Evolutionary conservation across 352 stramenopile species (phyloP).

Genomic region (Blastocystis sp.): DNA sequence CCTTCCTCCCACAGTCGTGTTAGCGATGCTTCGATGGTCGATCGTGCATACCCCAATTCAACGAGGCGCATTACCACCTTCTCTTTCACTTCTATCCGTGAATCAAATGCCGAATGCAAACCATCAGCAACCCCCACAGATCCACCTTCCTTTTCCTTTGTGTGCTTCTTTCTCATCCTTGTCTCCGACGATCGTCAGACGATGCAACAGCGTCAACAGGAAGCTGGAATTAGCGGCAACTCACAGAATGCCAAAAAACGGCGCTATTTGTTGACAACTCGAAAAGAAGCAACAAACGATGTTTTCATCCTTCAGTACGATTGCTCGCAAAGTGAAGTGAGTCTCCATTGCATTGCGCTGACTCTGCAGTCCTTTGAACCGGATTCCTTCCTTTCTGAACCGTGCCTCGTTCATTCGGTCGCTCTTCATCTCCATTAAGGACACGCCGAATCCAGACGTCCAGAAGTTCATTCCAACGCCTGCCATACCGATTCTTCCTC

Average conservation of each 20-base stretch:
- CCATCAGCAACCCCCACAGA: too few species aligned
- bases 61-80: not conserved
- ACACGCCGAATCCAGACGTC: slow-evolving; percentile 95
- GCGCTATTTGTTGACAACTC: not conserved
- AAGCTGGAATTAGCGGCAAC: too few species aligned
- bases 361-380: not conserved
- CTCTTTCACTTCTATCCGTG: not conserved
- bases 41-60: not conserved
- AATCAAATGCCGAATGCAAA: too few species aligned
- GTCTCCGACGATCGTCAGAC: too few species aligned
- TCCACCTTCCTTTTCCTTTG: not conserved
- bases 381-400: not conserved
- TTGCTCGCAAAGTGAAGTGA: not conserved
- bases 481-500: slow-evolving; percentile 55
- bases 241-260: too few species aligned
- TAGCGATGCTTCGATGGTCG: not conserved
- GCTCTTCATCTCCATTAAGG: slow-evolving; percentile 96
- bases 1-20: not conserved
- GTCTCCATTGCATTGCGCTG: not conserved
- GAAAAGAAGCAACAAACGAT: not conserved
- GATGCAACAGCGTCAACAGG: too few species aligned
- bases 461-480: slow-evolving; percentile 94
- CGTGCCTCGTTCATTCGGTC: slow-evolving; percentile 26
- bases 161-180: not conserved
- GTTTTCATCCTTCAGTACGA: not conserved